These are phyloP conservation scores for Pneumocystis carinii DNA, from an alignment of 1,139 yeast species.

Conservation along the genomic window DNA sequence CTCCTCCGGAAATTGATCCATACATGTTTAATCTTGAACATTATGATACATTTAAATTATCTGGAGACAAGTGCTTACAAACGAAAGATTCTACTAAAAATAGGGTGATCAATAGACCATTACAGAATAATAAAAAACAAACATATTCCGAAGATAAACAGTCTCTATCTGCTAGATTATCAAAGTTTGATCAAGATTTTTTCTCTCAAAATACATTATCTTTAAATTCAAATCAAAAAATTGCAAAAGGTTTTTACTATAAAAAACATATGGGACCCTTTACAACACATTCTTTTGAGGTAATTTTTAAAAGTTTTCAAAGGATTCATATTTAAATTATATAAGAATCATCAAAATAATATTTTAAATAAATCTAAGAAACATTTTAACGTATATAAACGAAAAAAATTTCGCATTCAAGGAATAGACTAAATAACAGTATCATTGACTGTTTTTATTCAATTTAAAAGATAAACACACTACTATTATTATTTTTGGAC, in stretches of 20 bases:
- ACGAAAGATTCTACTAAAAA: constrained; percentile 6
- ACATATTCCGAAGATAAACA: neutral
- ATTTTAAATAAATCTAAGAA: neutral
- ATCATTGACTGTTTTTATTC: neutral
- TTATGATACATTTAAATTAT: constrained; percentile 39
- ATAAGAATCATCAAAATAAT: neutral
- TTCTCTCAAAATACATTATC: constrained; percentile 3
- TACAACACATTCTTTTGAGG: neutral
- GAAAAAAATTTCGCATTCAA: neutral
- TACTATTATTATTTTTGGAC: neutral
- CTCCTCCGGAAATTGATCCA: constrained; percentile 50
- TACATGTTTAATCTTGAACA: constrained; percentile 64
- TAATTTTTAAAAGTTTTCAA: neutral
- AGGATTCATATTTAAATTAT: neutral
- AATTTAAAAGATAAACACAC: neutral
- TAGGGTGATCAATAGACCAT: constrained; percentile 1
- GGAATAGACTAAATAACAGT: neutral
- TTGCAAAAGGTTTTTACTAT: constrained; percentile 9
- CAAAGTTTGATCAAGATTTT: constrained; percentile 6
- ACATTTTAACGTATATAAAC: neutral
- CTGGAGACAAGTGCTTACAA: neutral
- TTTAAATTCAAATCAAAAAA: constrained; percentile 5
- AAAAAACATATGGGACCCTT: neutral
- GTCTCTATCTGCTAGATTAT: constrained; percentile 1
- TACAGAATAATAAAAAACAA: neutral